Conservation (phyloP, 2,329 filamentous ascomycete species). For the Verticillium longisporum region DNA sequence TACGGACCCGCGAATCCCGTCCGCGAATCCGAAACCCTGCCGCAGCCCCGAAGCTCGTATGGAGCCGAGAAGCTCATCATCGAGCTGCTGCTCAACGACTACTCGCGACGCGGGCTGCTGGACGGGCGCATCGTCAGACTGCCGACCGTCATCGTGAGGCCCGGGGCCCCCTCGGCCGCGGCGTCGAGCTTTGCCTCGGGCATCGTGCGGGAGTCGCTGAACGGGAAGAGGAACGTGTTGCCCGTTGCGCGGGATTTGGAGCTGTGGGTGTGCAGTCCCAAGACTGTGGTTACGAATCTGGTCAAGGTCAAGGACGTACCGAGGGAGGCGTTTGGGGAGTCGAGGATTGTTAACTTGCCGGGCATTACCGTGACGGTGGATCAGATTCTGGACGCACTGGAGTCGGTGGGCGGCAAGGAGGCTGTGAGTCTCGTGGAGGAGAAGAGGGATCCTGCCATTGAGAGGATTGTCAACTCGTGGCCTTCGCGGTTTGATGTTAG, state of each 20-base stretch:
- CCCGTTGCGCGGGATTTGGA: conserved; percentile 32
- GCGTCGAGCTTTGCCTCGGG: conserved; percentile 55
- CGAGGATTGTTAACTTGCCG: conserved; percentile 43
- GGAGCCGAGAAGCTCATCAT: conserved; percentile 48
- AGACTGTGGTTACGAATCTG: conserved; percentile 36
- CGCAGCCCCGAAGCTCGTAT: conserved; percentile 47
- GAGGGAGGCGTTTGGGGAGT: conserved; percentile 27
- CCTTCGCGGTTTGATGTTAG: conserved; percentile 42
- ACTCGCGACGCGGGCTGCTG: conserved; percentile 42
- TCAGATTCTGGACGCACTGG: conserved; percentile 44
- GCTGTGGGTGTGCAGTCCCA: conserved; percentile 41
- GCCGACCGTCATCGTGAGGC: conserved; percentile 53
- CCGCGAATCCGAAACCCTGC: conserved; percentile 27
- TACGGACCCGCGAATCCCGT: conserved; percentile 42
- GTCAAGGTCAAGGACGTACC: conserved; percentile 33
- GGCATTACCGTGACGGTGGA: conserved; percentile 45
- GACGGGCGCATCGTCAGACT: conserved; percentile 50
- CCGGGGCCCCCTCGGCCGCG: conserved; percentile 53
- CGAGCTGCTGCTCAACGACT: conserved; percentile 45
- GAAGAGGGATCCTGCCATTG: conserved; percentile 35
- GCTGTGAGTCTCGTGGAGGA: conserved; percentile 36
- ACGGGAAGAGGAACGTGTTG: conserved; percentile 36
- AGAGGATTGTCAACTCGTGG: conserved; percentile 47
- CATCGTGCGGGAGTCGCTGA: conserved; percentile 54
- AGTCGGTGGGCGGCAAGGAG: conserved; percentile 38